Evolutionary conservation across 2,329 filamentous ascomycete genomes (phyloP).

Genomic region (Colletotrichum nymphaeae): DNA sequence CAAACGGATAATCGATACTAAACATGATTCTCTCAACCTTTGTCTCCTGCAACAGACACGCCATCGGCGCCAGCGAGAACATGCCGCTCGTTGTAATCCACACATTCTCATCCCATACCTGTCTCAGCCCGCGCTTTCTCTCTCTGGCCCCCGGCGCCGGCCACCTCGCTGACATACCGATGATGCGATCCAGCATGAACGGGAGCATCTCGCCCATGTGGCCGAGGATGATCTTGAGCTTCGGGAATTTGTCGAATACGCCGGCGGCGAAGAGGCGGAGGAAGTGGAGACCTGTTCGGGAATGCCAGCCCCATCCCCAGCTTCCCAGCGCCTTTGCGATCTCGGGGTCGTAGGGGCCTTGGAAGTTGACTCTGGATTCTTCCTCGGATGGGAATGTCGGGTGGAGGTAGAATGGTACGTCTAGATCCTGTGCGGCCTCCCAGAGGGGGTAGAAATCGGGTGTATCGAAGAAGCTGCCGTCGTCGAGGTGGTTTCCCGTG

Average conservation of each 20-base stretch:
- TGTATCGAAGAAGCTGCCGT: conserved; percentile 45
- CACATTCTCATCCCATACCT: conserved; percentile 67
- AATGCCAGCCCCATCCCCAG: conserved; percentile 30
- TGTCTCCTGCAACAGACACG: conserved; percentile 55
- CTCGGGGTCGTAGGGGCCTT: conserved; percentile 59
- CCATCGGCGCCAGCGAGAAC: conserved; percentile 60
- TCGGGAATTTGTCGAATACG: conserved; percentile 49
- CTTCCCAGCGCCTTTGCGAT: conserved; percentile 69
- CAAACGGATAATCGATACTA: conserved; percentile 69
- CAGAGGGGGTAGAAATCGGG: conserved; percentile 44
- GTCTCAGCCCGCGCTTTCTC: conserved; percentile 51
- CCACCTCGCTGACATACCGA: conserved; percentile 24
- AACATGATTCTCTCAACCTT: conserved; percentile 63
- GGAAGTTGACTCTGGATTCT: conserved; percentile 16
- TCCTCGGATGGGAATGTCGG: conserved; percentile 44
- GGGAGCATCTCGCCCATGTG: conserved; percentile 62
- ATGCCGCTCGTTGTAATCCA: conserved; percentile 69
- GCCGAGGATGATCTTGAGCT: conserved; percentile 51
- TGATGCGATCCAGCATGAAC: conserved; percentile 62
- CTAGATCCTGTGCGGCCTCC: conserved; percentile 52
- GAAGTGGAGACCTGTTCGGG: conserved; percentile 41
- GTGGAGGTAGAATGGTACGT: conserved; percentile 64
- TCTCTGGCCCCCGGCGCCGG: conserved; percentile 41
- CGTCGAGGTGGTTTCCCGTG: conserved; percentile 37
- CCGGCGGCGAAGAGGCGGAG: conserved; percentile 48